Evolutionary conservation across 768 basidiomycete species (phyloP).

Genomic region (Hygrocybe punicea): DNA sequence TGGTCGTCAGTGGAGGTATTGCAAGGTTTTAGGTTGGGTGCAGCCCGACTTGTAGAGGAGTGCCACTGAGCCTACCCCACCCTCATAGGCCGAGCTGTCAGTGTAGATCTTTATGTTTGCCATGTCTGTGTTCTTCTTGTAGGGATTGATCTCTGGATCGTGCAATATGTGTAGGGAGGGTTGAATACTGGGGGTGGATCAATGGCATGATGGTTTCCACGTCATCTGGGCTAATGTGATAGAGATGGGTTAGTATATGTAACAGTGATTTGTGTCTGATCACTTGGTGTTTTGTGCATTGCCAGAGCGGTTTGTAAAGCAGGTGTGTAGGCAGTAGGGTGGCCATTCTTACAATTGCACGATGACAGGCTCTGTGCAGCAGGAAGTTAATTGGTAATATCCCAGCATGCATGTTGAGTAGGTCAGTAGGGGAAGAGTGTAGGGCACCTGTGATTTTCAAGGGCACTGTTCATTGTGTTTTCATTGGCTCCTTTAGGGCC

Average conservation of each 20-base stretch:
- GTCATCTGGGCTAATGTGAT: neutral
- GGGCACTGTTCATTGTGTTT: conserved; percentile 16
- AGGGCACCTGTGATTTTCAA: conserved; percentile 25
- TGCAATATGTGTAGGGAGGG: conserved; percentile 1
- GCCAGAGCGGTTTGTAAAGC: conserved; percentile 2
- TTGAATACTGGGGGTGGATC: neutral
- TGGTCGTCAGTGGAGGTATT: conserved; percentile 5
- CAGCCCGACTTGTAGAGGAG: conserved; percentile 7
- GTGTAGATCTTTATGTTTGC: conserved; percentile 13
- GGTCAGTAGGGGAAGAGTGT: conserved; percentile 17
- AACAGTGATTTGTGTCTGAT: no score
- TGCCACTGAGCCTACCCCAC: conserved; percentile 20
- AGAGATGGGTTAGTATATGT: conserved; percentile 12
- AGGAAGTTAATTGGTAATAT: conserved; percentile 11
- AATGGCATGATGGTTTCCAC: conserved; percentile 17
- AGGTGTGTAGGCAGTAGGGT: conserved; percentile 16
- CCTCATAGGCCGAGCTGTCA: no score
- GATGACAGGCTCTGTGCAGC: conserved; percentile 10
- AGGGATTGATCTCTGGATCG: conserved; percentile 6
- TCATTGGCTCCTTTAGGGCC: conserved; percentile 10
- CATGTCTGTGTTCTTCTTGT: neutral
- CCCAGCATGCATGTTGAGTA: conserved; percentile 16
- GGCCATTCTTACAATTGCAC: no score
- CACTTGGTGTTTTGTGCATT: neutral
- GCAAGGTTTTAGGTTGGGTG: neutral